Conservation (phyloP, 176 grass and related monocot species). For the Dendrocalamus sinicus region DNA sequence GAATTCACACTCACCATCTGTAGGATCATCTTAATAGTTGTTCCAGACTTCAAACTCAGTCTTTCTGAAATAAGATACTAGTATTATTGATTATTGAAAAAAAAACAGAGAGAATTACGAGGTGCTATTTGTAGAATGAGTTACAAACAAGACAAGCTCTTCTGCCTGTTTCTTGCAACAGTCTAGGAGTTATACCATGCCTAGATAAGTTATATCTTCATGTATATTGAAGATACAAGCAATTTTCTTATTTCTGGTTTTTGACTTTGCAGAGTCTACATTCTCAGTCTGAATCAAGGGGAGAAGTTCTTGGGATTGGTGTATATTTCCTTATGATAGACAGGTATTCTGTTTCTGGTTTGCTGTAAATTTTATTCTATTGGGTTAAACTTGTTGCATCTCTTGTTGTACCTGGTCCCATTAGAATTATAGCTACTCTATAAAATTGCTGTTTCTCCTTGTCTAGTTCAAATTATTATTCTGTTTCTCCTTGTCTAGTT, state of each 20-base stretch:
- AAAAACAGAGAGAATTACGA: conserved; percentile 1
- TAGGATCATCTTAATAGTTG: conserved; percentile 22
- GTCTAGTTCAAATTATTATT: neutral
- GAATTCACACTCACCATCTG: conserved; percentile 17
- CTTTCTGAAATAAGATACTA: conserved; percentile 32
- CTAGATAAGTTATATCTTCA: conserved; percentile 18
- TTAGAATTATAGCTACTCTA: conserved; percentile 15
- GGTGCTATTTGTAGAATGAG: conserved; percentile 2
- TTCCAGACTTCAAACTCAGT: neutral
- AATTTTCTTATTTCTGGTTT: conserved; percentile 27
- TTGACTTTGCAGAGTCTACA: conserved; percentile 62
- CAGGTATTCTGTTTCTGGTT: conserved; percentile 54
- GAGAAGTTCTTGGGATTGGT: conserved; percentile 51
- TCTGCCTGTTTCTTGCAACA: conserved; percentile 7
- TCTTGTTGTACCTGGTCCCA: conserved; percentile 6
- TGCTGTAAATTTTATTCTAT: neutral
- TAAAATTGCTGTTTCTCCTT: neutral
- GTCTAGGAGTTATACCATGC: conserved; percentile 5
- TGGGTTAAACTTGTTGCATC: neutral
- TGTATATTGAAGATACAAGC: conserved; percentile 3
- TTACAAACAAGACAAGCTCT: conserved; percentile 16
- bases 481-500: neutral
- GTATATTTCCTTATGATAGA: conserved; percentile 88
- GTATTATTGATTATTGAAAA: neutral
- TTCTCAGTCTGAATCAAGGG: conserved; percentile 51